Base-by-base conservation (phyloP, 2,329 filamentous ascomycete genomes). In the Lecanicillium sp. region DNA sequence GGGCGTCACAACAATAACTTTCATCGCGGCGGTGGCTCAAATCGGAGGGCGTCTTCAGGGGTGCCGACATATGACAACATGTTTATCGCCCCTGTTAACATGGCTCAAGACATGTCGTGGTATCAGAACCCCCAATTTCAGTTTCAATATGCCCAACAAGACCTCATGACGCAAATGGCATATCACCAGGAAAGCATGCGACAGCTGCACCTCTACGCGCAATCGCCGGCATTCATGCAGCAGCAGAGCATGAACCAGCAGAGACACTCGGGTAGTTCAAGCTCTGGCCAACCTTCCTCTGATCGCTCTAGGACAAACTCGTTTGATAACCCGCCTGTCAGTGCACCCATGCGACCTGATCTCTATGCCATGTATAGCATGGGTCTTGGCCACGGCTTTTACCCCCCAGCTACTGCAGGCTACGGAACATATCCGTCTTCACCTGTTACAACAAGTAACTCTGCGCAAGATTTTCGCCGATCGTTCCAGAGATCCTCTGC, bases 221-320 rank as follows among this genome's bases (percentile, higher is more conserved):
- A 60, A 40, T 50, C 52, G 13, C 52, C 57, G 16, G 53, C 54
- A 16, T 61, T 57, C 42, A 44, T 58, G 29, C 56, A 59, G 40
- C 61, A 63, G 37, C 48, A 50, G 30, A 48, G 50, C 16, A 45
- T 60, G 45, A 48, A 46, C 27, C 46, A 48, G 8, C 53, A 49
- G 29, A 48, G 55, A 25, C 41, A 57, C 32, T 48, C 56, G 27
- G 43, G 48, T n/a, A 51, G 37, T 17, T 45, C 51, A 7, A 47
- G 43, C 8, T 47, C 53, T 2, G 48, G 42, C 3, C 54, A 57
- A 35, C 56, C 51, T 22, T 52, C 67, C 37, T 51, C 59, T 20
- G 67, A 75, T 49, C 60, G 78, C 45, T 72, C 75, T 28, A 69
- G 78, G 44, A 79, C 75, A 6, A 78, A 73, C 51, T 80, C 76